Evolutionary conservation across 1,139 yeast genomes (phyloP).

Genomic region (Kodamaea derodonti): DNA sequence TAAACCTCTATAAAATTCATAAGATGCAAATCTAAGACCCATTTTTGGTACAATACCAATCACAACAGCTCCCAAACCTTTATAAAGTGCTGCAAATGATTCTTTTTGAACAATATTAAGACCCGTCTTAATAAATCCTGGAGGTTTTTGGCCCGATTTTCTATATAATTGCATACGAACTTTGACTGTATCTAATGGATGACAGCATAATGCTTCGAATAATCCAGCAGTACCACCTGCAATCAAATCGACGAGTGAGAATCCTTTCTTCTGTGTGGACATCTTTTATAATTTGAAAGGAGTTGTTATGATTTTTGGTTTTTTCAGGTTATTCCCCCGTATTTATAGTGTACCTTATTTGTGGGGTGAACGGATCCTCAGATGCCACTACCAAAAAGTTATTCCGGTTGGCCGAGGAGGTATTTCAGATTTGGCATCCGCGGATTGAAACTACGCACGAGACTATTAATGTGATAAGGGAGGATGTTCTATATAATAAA

Average conservation of each 20-base stretch:
- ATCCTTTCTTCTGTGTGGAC: constrained; percentile 31
- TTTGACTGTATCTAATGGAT: constrained; percentile 91
- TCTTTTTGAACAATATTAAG: constrained; percentile 73
- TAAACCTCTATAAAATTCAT: constrained; percentile 77
- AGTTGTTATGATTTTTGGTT: neutral
- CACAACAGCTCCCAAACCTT: constrained; percentile 95
- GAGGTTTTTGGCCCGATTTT: constrained; percentile 62
- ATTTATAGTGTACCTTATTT: neutral
- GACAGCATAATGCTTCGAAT: constrained; percentile 94
- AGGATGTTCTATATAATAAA: too few species aligned
- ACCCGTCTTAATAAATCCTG: constrained; percentile 86
- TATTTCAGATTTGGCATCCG: neutral
- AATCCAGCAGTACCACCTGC: constrained; percentile 98
- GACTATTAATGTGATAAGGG: too few species aligned
- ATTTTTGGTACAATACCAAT: constrained; percentile 97
- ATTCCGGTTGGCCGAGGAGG: constrained; percentile 1
- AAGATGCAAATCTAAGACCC: constrained; percentile 95
- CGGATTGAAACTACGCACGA: neutral
- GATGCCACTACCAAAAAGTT: neutral
- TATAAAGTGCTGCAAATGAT: constrained; percentile 81
- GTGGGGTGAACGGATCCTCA: constrained; percentile 2
- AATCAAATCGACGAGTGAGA: constrained; percentile 66
- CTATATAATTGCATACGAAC: constrained; percentile 92
- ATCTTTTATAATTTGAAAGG: constrained; percentile 6
- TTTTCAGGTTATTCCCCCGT: neutral